Percentiles rank a stretch among this genome's conserved stretches.
These are phyloP conservation scores for Fusarium napiforme DNA, from an alignment of 2,329 filamentous ascomycete species.

Conservation along the genomic window DNA sequence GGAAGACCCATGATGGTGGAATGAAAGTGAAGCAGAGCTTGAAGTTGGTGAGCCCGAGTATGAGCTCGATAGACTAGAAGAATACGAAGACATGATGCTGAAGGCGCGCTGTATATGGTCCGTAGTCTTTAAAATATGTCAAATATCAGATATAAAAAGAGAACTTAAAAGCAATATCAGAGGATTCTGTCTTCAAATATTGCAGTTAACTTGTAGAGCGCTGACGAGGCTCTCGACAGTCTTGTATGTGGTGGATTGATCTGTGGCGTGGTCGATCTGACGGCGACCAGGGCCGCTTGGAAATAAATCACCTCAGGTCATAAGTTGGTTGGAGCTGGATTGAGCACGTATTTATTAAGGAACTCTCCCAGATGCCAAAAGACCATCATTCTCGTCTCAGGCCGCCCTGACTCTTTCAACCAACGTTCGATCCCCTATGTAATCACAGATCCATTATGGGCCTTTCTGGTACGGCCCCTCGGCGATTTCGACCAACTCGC, in stretches of 20 bases:
- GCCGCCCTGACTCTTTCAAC: slow-evolving; percentile 28
- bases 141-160: background rate
- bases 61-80: slow-evolving; percentile 30
- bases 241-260: slow-evolving; percentile 34
- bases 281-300: slow-evolving; percentile 32
- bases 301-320: slow-evolving; percentile 43
- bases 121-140: background rate
- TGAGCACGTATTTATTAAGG: slow-evolving; percentile 43
- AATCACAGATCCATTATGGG: slow-evolving; percentile 22
- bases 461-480: slow-evolving; percentile 16
- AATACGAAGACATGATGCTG: slow-evolving; percentile 40
- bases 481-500: slow-evolving; percentile 5
- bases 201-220: background rate
- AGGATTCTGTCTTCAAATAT: slow-evolving; percentile 5
- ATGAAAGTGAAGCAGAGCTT: slow-evolving; percentile 38
- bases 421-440: slow-evolving; percentile 35
- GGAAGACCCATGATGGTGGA: background rate
- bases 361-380: slow-evolving; percentile 20
- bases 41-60: slow-evolving; percentile 37
- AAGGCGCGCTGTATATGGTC: background rate
- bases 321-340: slow-evolving; percentile 42
- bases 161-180: background rate
- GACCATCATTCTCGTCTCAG: slow-evolving; percentile 36
- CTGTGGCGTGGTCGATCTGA: slow-evolving; percentile 42
- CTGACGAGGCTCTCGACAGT: slow-evolving; percentile 11